Conservation (phyloP, 2,329 filamentous ascomycete genomes). For the Fusarium sp. region DNA sequence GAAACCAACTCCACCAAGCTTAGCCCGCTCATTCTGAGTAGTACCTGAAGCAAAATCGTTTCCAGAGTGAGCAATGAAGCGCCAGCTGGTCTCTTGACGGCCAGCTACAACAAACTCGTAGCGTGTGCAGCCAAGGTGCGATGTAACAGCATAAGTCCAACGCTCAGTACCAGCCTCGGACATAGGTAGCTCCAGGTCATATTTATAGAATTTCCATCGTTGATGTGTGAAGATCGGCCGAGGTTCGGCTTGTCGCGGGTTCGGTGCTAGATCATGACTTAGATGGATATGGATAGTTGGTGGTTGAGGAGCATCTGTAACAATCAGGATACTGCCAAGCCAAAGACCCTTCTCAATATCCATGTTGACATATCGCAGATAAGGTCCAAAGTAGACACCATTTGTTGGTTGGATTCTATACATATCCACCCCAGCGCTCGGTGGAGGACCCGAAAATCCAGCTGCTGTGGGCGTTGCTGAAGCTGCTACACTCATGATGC, state of each 20-base stretch:
- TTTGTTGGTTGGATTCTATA: conserved; percentile 96
- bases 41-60: conserved; percentile 95
- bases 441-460: conserved; percentile 91
- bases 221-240: conserved; percentile 90
- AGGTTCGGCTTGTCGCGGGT: conserved; percentile 86
- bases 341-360: conserved; percentile 90
- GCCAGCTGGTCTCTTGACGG: conserved; percentile 90
- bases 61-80: conserved; percentile 94
- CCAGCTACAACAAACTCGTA: conserved; percentile 98
- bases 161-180: conserved; percentile 80
- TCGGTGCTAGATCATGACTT: conserved; percentile 90
- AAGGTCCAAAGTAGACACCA: conserved; percentile 97
- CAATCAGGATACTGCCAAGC: conserved; percentile 92
- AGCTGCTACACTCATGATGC: conserved; percentile 84
- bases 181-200: conserved; percentile 92
- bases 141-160: conserved; percentile 99
- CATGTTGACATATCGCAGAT: conserved; percentile 97
- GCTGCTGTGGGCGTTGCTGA: conserved; percentile 79
- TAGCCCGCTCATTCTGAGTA: conserved; percentile 84
- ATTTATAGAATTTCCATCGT: conserved; percentile 95
- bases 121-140: conserved; percentile 94
- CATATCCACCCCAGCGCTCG: conserved; percentile 88
- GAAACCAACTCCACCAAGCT: conserved; percentile 88
- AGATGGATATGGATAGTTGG: conserved; percentile 97
- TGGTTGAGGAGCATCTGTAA: conserved; percentile 91